Base-by-base conservation (phyloP, 768 basidiomycete species). In the Neoboletus subvelutipes region DNA sequence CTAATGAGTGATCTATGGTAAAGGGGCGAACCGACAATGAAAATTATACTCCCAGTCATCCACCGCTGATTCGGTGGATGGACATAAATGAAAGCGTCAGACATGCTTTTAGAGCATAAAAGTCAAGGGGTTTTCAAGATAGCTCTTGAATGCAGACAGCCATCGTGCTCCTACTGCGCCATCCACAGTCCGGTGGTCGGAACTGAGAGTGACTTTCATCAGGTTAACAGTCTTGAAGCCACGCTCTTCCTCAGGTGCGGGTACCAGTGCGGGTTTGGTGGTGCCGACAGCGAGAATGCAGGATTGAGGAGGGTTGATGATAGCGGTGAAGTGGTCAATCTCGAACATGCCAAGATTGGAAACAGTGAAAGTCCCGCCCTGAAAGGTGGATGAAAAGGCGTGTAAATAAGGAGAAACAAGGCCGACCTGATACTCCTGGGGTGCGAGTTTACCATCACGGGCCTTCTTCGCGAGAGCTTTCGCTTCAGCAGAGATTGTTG, bases 271-370 rank as follows among this genome's bases (percentile, higher is more conserved):
- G n/a, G 91, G 82, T 71, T 86, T 82, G 18, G 93, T 94, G 20
- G 87, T 82, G 36, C 97, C 95, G 64, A 98, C 85, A 45, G 97
- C 97, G 58, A 99, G 87, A 68, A 98, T 99, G 76, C 95, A 98
- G 46, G 93, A 92, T 75, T 98, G 97, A 26, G 97, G 97, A 15
- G 90, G 86, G 81, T 99, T 99, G 83, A 99, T 96, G 78, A 99
- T 98, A 46, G 97, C 97, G 15, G 95, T 98, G 76, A 99, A 99
- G 75, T 94, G 90, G 54, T 86, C 83, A 67, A 98, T 84, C 59
- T 90, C 95, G 70, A 82, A 97, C 97, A 99, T 99, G 75, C 97
- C 97, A 54, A 99, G 82, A 78, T 99, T 99, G 57, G 97, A 99
- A 72, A 99, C 92, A 43, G 97, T 98, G 78, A 99, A 98, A 13